phyloP scores from a whole-genome alignment of 345 rosid species.

The Salix purpurea region DNA sequence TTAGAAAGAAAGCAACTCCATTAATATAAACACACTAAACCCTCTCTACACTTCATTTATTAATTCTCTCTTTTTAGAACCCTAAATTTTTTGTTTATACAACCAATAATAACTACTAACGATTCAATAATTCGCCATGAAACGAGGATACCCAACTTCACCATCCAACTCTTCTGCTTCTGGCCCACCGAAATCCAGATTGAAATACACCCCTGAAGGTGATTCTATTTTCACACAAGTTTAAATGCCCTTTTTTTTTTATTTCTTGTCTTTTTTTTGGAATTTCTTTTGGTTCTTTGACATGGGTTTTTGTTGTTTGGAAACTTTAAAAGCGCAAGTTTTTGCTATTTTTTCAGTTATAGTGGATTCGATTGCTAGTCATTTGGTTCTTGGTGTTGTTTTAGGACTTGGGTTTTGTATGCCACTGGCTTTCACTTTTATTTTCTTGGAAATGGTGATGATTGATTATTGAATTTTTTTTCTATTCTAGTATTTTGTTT shows the following conservation, averaged over 20 bases:
- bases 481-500: background rate
- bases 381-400: background rate
- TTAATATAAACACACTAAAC: too few relatives aligned
- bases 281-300: background rate
- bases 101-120: background rate
- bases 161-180: slow-evolving; percentile 45
- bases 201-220: slow-evolving; percentile 72
- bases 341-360: slow-evolving; percentile 4
- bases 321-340: background rate
- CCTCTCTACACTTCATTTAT: too few relatives aligned
- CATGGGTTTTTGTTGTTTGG: slow-evolving; percentile 6
- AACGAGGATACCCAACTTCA: slow-evolving; percentile 68
- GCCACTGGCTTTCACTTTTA: background rate
- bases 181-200: slow-evolving; percentile 62
- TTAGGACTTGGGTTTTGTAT: background rate
- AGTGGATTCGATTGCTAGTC: slow-evolving; percentile 9
- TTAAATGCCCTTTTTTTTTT: background rate
- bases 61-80: too few relatives aligned
- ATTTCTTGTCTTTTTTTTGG: background rate
- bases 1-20: too few relatives aligned
- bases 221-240: background rate
- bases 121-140: slow-evolving; percentile 35
- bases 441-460: background rate
- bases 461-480: background rate
- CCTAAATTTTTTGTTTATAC: background rate